Percentiles rank a stretch among this genome's conserved stretches.
Conservation (phyloP, 2,329 filamentous ascomycete genomes). For the Stemphylium beticola region DNA sequence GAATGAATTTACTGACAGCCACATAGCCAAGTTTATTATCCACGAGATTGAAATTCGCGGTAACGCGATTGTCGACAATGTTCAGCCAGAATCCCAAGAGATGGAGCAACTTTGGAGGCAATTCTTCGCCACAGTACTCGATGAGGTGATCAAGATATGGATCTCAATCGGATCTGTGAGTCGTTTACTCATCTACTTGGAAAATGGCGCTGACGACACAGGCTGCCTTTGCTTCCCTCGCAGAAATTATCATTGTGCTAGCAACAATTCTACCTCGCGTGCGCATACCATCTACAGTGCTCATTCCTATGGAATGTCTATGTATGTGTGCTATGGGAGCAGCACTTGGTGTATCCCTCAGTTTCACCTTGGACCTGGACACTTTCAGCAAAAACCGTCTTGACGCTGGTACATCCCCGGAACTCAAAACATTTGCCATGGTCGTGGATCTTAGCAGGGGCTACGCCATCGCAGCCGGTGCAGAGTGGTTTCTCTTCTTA, state of each 20-base stretch:
- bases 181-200: neutral
- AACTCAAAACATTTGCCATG: slow-evolving; percentile 27
- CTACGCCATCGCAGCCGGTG: slow-evolving; percentile 26
- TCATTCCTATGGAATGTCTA: slow-evolving; percentile 31
- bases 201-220: slow-evolving; percentile 15
- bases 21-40: slow-evolving; percentile 24
- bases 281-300: slow-evolving; percentile 23
- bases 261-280: slow-evolving; percentile 22
- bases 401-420: slow-evolving; percentile 17
- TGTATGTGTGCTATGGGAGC: slow-evolving; percentile 30
- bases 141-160: slow-evolving; percentile 28
- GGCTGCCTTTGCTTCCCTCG: slow-evolving; percentile 30
- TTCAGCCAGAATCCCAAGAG: slow-evolving; percentile 11
- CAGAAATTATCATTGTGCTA: slow-evolving; percentile 22
- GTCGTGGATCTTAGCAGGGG: slow-evolving; percentile 30
- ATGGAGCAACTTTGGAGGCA: slow-evolving; percentile 24
- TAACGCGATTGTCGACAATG: slow-evolving; percentile 16
- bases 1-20: neutral
- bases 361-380: slow-evolving; percentile 24
- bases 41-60: slow-evolving; percentile 32
- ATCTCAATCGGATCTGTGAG: slow-evolving; percentile 35
- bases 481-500: slow-evolving; percentile 23
- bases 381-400: slow-evolving; percentile 16
- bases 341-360: slow-evolving; percentile 31
- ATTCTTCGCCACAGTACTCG: slow-evolving; percentile 23